Evolutionary conservation across 176 grass and related monocot genomes (phyloP).

Genomic region (Raddia distichophylla): DNA sequence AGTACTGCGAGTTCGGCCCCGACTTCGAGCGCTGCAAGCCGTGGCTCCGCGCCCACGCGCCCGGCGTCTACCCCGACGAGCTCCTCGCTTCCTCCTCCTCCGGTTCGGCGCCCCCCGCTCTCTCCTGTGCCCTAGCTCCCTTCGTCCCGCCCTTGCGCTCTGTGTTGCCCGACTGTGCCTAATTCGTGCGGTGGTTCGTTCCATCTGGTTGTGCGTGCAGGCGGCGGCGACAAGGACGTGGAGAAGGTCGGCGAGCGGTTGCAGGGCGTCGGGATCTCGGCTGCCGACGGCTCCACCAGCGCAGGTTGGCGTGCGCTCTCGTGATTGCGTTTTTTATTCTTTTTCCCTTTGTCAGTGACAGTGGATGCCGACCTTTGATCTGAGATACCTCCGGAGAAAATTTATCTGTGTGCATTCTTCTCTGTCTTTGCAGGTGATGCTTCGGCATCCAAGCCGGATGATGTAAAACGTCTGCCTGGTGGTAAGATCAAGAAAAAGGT

Average conservation of each 20-base stretch:
- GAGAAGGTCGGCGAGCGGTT: constrained; percentile 74
- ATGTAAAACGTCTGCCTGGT: constrained; percentile 92
- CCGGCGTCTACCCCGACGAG: constrained; percentile 85
- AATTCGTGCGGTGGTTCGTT: constrained; percentile 14
- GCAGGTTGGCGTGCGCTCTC: constrained; percentile 23
- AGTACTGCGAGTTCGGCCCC: constrained; percentile 99
- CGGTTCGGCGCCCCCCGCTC: constrained; percentile 24
- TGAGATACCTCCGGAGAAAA: neutral
- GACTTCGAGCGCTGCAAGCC: constrained; percentile 99
- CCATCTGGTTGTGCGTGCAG: constrained; percentile 43
- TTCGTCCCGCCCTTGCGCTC: neutral
- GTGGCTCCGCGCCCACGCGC: constrained; percentile 85
- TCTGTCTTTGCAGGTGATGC: constrained; percentile 56
- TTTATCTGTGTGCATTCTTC: neutral
- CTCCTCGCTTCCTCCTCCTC: constrained; percentile 55
- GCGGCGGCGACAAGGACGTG: constrained; percentile 61
- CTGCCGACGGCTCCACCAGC: constrained; percentile 44
- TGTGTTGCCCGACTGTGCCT: neutral
- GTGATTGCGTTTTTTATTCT: neutral
- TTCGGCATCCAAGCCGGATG: constrained; percentile 72
- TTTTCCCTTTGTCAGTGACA: neutral
- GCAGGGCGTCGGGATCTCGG: constrained; percentile 76
- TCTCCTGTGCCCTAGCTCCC: neutral
- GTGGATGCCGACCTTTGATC: neutral
- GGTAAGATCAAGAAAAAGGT: constrained; percentile 99